phyloP scores from a whole-genome alignment of 148 eudicot genomes.

The Vaccinium macrocarpon region DNA sequence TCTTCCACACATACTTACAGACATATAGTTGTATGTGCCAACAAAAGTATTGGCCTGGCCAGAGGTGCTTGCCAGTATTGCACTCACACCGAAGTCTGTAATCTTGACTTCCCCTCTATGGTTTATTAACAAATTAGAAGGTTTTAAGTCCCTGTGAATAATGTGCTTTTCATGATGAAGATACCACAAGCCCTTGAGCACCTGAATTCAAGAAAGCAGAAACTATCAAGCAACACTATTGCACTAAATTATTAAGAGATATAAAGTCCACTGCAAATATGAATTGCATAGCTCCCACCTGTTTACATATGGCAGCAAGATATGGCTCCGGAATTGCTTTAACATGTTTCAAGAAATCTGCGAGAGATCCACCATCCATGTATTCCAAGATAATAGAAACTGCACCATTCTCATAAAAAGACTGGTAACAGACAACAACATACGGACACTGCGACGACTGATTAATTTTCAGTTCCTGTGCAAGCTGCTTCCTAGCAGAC shows the following conservation, averaged over 20 bases:
- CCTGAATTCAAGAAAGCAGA: constrained; percentile 42
- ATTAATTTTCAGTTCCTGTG: constrained; percentile 88
- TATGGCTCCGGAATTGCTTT: constrained; percentile 76
- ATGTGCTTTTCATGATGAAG: constrained; percentile 97
- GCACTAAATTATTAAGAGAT: background rate
- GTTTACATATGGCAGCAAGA: constrained; percentile 94
- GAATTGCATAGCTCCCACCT: constrained; percentile 42
- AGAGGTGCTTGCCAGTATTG: constrained; percentile 83
- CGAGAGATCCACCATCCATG: constrained; percentile 99
- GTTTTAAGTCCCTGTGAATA: constrained; percentile 93
- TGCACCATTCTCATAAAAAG: constrained; percentile 87
- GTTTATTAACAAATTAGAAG: constrained; percentile 92
- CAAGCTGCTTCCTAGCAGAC: constrained; percentile 71
- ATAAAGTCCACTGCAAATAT: background rate
- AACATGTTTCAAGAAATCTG: constrained; percentile 75
- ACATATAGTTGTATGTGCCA: constrained; percentile 95
- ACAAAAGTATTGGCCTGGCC: constrained; percentile 86
- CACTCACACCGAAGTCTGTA: constrained; percentile 98
- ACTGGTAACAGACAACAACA: constrained; percentile 87
- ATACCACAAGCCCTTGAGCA: constrained; percentile 85
- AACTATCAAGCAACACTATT: constrained; percentile 4
- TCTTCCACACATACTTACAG: constrained; percentile 52
- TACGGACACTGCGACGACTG: constrained; percentile 84
- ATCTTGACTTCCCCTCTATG: constrained; percentile 97
- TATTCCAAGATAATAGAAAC: constrained; percentile 92